Evolutionary conservation across 148 eudicot genomes (phyloP).

Genomic region (Tetragonia tetragonoides): DNA sequence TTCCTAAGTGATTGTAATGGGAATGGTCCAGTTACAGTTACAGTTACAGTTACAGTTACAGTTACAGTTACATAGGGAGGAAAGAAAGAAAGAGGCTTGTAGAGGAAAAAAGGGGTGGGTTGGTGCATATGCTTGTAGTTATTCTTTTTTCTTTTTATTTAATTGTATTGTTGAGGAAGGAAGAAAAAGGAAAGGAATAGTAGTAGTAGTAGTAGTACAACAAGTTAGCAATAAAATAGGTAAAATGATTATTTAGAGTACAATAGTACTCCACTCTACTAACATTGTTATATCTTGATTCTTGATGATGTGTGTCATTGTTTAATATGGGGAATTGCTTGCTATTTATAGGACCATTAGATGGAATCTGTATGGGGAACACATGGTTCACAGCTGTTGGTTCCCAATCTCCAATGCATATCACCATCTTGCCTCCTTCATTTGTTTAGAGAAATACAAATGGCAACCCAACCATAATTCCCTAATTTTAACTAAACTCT

Average conservation of each 20-base stretch:
- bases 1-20: constrained; percentile 18
- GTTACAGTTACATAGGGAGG: background rate
- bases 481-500: too few species aligned
- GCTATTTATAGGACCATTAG: constrained; percentile 25
- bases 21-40: constrained; percentile 10
- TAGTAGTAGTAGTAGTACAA: constrained; percentile 20
- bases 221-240: constrained; percentile 16
- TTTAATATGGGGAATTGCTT: constrained; percentile 2
- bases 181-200: constrained; percentile 9
- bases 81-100: constrained; percentile 19
- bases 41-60: too few species aligned
- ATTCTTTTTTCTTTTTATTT: constrained; percentile 21
- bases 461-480: background rate
- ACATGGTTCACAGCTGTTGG: constrained; percentile 33
- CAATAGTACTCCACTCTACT: too few species aligned
- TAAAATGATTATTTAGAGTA: constrained; percentile 4
- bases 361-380: constrained; percentile 21
- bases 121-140: constrained; percentile 25
- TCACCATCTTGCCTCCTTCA: constrained; percentile 20
- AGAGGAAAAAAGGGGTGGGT: constrained; percentile 18
- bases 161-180: background rate
- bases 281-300: too few species aligned
- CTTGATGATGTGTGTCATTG: background rate
- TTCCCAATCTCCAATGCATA: constrained; percentile 32
- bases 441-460: background rate